phyloP scores from a whole-genome alignment of 2,329 filamentous ascomycete species.

The Didymella arachidicola region DNA sequence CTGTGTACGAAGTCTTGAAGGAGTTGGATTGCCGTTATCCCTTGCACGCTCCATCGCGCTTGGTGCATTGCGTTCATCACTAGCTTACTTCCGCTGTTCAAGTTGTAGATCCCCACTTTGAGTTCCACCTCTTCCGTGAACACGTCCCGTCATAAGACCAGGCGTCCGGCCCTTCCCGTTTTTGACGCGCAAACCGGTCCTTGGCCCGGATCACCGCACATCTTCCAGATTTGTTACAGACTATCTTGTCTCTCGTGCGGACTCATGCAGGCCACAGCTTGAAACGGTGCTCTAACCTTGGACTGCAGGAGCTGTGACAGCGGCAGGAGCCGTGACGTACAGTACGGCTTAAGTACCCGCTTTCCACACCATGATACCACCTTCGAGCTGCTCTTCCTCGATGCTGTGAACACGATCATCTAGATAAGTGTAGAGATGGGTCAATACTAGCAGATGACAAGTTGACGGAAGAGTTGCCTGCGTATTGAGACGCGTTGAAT shows the following conservation, averaged over 20 bases:
- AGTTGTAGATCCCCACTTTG: not conserved
- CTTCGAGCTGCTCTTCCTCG: not conserved
- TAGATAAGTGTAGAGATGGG: not conserved
- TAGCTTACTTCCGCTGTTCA: conserved; percentile 1
- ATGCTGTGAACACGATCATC: not conserved
- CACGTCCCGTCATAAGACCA: not conserved
- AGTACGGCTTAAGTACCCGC: not conserved
- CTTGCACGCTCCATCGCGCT: not conserved
- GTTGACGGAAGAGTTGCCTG: not conserved
- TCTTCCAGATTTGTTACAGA: not conserved
- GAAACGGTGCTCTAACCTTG: not conserved
- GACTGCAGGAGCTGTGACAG: not conserved
- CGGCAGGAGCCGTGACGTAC: not conserved
- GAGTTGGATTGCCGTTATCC: not conserved
- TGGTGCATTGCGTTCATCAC: not conserved
- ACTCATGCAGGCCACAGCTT: not conserved
- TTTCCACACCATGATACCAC: not conserved
- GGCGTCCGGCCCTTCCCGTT: not conserved
- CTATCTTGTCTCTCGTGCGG: no score
- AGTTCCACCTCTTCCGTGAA: not conserved
- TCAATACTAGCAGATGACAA: not conserved
- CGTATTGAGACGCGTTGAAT: not conserved
- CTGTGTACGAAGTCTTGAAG: not conserved
- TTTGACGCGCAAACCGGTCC: not conserved
- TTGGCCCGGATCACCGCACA: not conserved